phyloP scores from a whole-genome alignment of 305 asterid species.

The Solanum hybrid region DNA sequence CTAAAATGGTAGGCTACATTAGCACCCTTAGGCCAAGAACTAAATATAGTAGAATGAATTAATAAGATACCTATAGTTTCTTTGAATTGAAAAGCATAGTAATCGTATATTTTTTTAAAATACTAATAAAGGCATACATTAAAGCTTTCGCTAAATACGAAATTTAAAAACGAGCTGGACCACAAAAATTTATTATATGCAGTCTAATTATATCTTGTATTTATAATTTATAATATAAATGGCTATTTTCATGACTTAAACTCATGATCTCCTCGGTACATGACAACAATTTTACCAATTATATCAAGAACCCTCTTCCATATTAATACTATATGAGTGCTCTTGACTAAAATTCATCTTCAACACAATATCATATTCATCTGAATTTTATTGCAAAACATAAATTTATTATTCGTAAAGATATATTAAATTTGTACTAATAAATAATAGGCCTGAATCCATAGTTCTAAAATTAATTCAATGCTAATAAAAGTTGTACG shows the following conservation, averaged over 20 bases:
- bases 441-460: no score
- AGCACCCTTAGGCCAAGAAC: neutral
- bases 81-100: neutral
- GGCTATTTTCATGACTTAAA: neutral
- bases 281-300: neutral
- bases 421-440: no score
- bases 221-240: no score
- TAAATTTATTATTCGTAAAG: no score
- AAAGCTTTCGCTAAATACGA: no score
- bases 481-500: no score
- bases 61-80: neutral
- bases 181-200: no score
- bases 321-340: neutral
- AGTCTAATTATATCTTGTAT: no score
- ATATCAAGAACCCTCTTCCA: neutral
- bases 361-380: neutral
- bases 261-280: neutral
- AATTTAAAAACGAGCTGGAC: rapidly evolving
- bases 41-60: no score
- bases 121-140: no score
- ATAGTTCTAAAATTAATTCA: no score
- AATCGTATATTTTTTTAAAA: neutral
- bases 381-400: neutral
- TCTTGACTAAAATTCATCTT: neutral
- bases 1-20: neutral